A percentile compares a stretch with the other conserved stretches of the same genome.
These are phyloP conservation scores for Claviceps capensis DNA, from an alignment of 2,329 filamentous ascomycete species.

Conservation along the genomic window DNA sequence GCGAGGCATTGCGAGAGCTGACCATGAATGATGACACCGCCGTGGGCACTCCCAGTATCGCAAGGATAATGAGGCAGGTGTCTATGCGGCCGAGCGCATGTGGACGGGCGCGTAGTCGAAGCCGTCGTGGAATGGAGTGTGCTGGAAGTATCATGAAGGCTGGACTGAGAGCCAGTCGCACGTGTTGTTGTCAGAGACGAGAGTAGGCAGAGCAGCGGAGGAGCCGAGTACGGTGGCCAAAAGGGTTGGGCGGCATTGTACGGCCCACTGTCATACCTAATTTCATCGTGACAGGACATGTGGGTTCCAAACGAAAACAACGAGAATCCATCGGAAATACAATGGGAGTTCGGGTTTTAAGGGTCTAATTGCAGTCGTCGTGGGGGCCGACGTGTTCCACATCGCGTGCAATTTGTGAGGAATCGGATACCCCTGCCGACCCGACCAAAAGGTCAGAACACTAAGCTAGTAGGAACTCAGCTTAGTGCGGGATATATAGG, in stretches of 20 bases:
- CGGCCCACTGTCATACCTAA: too few species aligned
- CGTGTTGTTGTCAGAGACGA: neutral
- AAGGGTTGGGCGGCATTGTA: too few species aligned
- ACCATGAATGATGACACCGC: slow-evolving; percentile 15
- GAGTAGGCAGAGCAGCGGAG: neutral
- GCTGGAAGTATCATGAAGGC: slow-evolving; percentile 10
- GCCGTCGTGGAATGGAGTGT: slow-evolving; percentile 19
- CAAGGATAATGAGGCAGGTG: slow-evolving; percentile 18
- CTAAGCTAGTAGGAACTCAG: too few species aligned
- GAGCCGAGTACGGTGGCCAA: neutral
- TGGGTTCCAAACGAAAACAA: neutral
- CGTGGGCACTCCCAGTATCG: slow-evolving; percentile 25
- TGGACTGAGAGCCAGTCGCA: slow-evolving; percentile 6
- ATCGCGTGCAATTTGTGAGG: too few species aligned
- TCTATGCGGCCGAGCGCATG: slow-evolving; percentile 20
- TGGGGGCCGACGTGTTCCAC: too few species aligned
- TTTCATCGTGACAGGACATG: too few species aligned
- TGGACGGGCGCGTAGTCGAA: slow-evolving; percentile 26
- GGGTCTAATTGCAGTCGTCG: too few species aligned
- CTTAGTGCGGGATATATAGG: too few species aligned
- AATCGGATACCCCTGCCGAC: too few species aligned
- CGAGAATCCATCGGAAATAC: too few species aligned
- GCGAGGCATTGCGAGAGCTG: slow-evolving; percentile 18
- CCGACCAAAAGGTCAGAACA: too few species aligned
- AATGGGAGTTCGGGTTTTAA: too few species aligned